These are phyloP conservation scores for Aegilops speltoides DNA, from an alignment of 176 grass and related monocot species.

Conservation along the genomic window DNA sequence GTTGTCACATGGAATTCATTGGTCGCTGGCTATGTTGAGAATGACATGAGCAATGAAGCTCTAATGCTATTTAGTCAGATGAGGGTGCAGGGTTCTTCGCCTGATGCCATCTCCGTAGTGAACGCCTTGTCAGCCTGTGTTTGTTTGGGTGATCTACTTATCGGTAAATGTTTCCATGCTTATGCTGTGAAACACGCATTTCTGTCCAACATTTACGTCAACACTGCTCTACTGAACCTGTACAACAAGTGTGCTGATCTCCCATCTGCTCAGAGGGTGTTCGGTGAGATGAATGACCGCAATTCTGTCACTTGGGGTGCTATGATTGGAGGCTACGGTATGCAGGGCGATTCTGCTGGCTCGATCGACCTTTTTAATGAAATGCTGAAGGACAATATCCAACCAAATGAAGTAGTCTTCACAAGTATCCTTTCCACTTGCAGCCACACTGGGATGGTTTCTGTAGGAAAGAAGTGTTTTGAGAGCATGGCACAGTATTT, in stretches of 20 bases:
- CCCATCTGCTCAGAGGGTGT: constrained; percentile 45
- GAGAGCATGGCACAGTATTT: constrained; percentile 49
- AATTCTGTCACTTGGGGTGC: constrained; percentile 75
- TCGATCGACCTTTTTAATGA: constrained; percentile 56
- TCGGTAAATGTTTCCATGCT: constrained; percentile 57
- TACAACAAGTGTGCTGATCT: constrained; percentile 70
- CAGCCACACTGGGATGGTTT: constrained; percentile 71
- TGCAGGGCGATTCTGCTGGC: constrained; percentile 60
- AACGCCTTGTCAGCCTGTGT: constrained; percentile 56
- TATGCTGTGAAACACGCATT: constrained; percentile 52
- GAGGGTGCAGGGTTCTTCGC: constrained; percentile 35
- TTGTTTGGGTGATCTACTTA: constrained; percentile 42
- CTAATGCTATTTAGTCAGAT: constrained; percentile 54
- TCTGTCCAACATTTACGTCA: constrained; percentile 53
- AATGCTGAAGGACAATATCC: constrained; percentile 65
- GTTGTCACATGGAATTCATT: constrained; percentile 69
- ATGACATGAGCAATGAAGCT: constrained; percentile 50
- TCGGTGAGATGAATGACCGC: constrained; percentile 49
- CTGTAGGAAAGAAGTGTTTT: constrained; percentile 51
- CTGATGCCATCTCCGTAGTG: constrained; percentile 65
- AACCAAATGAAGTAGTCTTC: constrained; percentile 56
- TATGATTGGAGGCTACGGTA: constrained; percentile 66
- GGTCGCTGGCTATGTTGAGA: constrained; percentile 55
- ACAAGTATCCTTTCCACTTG: constrained; percentile 71
- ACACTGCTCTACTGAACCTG: constrained; percentile 64